These are phyloP conservation scores for Nakazawaea pomicola DNA, from an alignment of 805 yeast genomes.

Conservation along the genomic window DNA sequence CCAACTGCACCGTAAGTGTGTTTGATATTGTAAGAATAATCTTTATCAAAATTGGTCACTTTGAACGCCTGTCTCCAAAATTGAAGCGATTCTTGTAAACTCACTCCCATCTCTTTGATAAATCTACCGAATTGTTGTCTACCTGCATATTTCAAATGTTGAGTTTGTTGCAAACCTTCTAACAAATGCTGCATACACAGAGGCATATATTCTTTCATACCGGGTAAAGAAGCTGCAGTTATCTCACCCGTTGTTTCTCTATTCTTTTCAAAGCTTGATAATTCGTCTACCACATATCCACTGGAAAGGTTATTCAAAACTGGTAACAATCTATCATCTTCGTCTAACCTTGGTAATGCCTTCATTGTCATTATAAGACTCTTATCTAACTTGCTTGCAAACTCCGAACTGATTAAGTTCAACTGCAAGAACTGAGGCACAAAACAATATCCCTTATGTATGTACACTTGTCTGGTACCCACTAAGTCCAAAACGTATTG, in stretches of 20 bases:
- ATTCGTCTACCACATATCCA: slow-evolving; percentile 57
- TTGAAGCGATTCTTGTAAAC: slow-evolving; percentile 78
- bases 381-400: slow-evolving; percentile 42
- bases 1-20: slow-evolving; percentile 94
- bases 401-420: slow-evolving; percentile 65
- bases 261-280: slow-evolving; percentile 18
- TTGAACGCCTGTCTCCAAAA: slow-evolving; percentile 81
- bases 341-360: slow-evolving; percentile 78
- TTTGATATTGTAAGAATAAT: slow-evolving; percentile 81
- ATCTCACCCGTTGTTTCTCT: slow-evolving; percentile 32
- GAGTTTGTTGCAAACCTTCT: slow-evolving; percentile 48
- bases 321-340: slow-evolving; percentile 86
- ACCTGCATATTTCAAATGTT: slow-evolving; percentile 77
- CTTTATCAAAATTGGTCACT: slow-evolving; percentile 76
- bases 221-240: slow-evolving; percentile 55
- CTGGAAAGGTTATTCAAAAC: slow-evolving; percentile 72
- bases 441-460: slow-evolving; percentile 71
- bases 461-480: slow-evolving; percentile 61
- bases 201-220: slow-evolving; percentile 66
- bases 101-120: slow-evolving; percentile 84
- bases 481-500: slow-evolving; percentile 78
- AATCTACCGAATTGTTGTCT: slow-evolving; percentile 84
- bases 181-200: slow-evolving; percentile 71
- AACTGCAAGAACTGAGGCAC: slow-evolving; percentile 80
- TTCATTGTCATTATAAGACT: slow-evolving; percentile 67